A percentile compares a stretch with the other conserved stretches of the same genome.
These are phyloP conservation scores for Xylaria intraflava DNA, from an alignment of 495 filamentous ascomycete genomes.

Conservation along the genomic window DNA sequence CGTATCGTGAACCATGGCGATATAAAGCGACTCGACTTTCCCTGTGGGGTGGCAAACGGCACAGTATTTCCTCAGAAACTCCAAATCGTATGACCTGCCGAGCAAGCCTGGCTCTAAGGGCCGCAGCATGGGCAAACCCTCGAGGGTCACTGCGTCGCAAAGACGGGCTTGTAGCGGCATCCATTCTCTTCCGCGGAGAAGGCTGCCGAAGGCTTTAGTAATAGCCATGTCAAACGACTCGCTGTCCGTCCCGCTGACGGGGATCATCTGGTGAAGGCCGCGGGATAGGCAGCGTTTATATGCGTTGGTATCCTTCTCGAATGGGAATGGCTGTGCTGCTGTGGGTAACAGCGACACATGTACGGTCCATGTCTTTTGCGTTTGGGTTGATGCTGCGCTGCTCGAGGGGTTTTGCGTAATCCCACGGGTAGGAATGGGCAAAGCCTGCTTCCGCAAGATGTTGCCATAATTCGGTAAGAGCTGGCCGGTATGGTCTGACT, in stretches of 20 bases:
- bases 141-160: conserved; percentile 48
- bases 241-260: conserved; percentile 40
- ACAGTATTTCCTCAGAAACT: conserved; percentile 43
- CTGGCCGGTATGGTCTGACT: conserved; percentile 18
- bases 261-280: conserved; percentile 48
- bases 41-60: conserved; percentile 45
- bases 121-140: conserved; percentile 51
- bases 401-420: conserved; percentile 9
- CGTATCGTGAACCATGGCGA: conserved; percentile 45
- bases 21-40: conserved; percentile 49
- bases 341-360: conserved; percentile 50
- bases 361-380: conserved; percentile 44
- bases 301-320: conserved; percentile 52
- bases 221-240: conserved; percentile 42
- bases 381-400: conserved; percentile 10
- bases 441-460: conserved; percentile 13
- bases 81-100: conserved; percentile 35
- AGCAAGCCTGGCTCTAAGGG: conserved; percentile 37
- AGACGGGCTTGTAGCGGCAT: conserved; percentile 49
- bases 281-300: conserved; percentile 53
- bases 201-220: conserved; percentile 40
- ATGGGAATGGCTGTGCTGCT: conserved; percentile 46
- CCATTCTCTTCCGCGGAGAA: conserved; percentile 45
- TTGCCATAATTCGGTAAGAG: conserved; percentile 13
- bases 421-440: background rate